A percentile compares a stretch with the other conserved stretches of the same genome.
Evolutionary conservation across 2,329 filamentous ascomycete species (phyloP).

Genomic region (Botryotinia globosa): DNA sequence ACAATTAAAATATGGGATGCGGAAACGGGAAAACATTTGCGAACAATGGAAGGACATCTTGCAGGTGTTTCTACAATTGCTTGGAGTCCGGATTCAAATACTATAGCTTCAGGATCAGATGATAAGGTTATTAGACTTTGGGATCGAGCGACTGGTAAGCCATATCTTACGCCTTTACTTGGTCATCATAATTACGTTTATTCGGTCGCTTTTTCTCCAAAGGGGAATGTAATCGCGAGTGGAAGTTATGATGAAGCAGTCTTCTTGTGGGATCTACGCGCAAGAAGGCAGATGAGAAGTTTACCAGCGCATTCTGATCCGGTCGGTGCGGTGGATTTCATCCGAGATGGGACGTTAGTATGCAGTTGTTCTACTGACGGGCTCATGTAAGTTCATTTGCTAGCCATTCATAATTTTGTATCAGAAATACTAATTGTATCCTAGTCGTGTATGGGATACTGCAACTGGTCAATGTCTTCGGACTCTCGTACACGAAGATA

Average conservation of each 20-base stretch:
- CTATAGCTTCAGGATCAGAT: conserved; percentile 86
- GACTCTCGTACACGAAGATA: conserved; percentile 94
- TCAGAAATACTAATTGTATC: conserved; percentile 17
- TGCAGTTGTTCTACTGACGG: conserved; percentile 91
- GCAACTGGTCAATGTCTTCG: conserved; percentile 91
- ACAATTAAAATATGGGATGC: conserved; percentile 92
- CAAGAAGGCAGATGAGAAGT: conserved; percentile 81
- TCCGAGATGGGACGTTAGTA: conserved; percentile 85
- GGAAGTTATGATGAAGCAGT: conserved; percentile 97
- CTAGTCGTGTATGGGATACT: conserved; percentile 88
- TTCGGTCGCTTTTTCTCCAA: conserved; percentile 91
- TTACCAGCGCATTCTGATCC: conserved; percentile 94
- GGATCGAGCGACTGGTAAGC: conserved; percentile 66
- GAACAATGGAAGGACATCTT: conserved; percentile 89
- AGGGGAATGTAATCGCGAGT: conserved; percentile 93
- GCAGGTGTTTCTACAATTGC: conserved; percentile 88
- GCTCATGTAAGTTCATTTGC: conserved; percentile 59
- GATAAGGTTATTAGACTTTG: conserved; percentile 95
- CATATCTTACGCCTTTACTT: conserved; percentile 57
- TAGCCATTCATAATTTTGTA: not conserved
- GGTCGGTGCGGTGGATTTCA: conserved; percentile 90
- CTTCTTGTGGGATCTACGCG: conserved; percentile 92
- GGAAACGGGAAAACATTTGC: conserved; percentile 70
- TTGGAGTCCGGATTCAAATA: conserved; percentile 89
- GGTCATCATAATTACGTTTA: conserved; percentile 98